Percentiles rank a stretch among this genome's conserved stretches.
Conservation (phyloP, 306 rosid genomes). For the Sindora glabra region DNA sequence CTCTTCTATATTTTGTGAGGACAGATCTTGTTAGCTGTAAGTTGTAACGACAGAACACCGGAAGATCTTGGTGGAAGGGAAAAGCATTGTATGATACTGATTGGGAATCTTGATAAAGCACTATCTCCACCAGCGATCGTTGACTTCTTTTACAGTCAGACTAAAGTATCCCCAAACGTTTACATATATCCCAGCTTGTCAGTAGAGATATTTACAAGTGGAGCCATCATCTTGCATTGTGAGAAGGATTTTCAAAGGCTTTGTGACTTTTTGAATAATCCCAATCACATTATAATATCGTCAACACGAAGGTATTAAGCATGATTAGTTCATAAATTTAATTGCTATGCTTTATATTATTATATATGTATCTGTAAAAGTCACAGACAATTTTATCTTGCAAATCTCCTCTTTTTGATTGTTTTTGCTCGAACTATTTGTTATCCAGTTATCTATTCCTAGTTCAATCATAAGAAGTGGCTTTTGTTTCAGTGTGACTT, state of each 20-base stretch:
- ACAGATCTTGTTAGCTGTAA: conserved; percentile 6
- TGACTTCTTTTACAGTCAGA: conserved; percentile 41
- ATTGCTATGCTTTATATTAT: background rate
- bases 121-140: conserved; percentile 29
- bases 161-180: conserved; percentile 40
- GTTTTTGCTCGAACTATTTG: too few species aligned
- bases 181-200: conserved; percentile 39
- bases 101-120: conserved; percentile 62
- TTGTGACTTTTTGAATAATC: conserved; percentile 41
- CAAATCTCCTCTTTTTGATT: too few species aligned
- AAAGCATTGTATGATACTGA: conserved; percentile 32
- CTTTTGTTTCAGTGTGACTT: too few species aligned
- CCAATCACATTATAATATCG: conserved; percentile 47
- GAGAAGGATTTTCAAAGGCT: conserved; percentile 30
- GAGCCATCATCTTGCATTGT: conserved; percentile 36
- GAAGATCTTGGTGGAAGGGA: conserved; percentile 53
- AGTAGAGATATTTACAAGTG: conserved; percentile 36
- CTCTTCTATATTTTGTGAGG: conserved; percentile 5
- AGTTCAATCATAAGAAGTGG: too few species aligned
- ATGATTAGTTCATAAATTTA: background rate
- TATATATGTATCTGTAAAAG: too few species aligned
- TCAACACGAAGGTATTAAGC: conserved; percentile 56
- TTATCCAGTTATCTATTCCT: too few species aligned
- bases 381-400: too few species aligned
- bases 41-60: background rate